Conservation (phyloP, 768 basidiomycete species). For the Tubosaeta sp. region DNA sequence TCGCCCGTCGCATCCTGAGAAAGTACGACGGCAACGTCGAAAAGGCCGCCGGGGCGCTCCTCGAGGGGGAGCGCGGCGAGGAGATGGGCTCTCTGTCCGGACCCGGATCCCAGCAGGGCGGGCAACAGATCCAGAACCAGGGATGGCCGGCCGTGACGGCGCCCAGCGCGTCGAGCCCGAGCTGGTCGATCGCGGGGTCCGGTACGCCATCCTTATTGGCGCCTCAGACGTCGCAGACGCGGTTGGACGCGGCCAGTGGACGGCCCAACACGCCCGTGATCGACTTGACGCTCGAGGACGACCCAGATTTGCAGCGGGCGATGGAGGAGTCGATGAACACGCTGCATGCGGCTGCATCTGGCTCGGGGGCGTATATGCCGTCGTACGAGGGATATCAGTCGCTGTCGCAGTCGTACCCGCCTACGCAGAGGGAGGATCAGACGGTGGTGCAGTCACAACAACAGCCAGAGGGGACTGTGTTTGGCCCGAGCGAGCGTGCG, state of each 20-base stretch:
- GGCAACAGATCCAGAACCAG: conserved; percentile 8
- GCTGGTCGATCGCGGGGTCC: no score
- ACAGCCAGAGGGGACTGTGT: conserved; percentile 37
- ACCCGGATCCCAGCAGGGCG: background rate
- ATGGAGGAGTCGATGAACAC: conserved; percentile 51
- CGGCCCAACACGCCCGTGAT: conserved; percentile 38
- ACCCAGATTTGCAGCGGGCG: conserved; percentile 45
- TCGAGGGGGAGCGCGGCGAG: conserved; percentile 49
- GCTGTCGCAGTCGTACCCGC: conserved; percentile 21
- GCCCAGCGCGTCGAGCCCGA: background rate
- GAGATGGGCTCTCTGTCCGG: conserved; percentile 7
- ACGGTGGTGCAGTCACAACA: conserved; percentile 37
- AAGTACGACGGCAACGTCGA: conserved; percentile 58
- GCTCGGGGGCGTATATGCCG: conserved; percentile 8
- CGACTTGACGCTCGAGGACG: conserved; percentile 61
- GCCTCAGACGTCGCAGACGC: conserved; percentile 3
- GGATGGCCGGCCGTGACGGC: conserved; percentile 6
- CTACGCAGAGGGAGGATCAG: conserved; percentile 41
- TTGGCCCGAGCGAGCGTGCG: conserved; percentile 58
- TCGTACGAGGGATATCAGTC: conserved; percentile 6
- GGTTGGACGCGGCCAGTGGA: conserved; percentile 6
- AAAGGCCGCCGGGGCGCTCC: conserved; percentile 51
- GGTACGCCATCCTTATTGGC: background rate
- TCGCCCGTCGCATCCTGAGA: conserved; percentile 52
- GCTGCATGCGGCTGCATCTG: conserved; percentile 14